A percentile compares a stretch with the other conserved stretches of the same genome.
Conservation (phyloP, 129 eudicot genomes). For the Escallonia herrerae region DNA sequence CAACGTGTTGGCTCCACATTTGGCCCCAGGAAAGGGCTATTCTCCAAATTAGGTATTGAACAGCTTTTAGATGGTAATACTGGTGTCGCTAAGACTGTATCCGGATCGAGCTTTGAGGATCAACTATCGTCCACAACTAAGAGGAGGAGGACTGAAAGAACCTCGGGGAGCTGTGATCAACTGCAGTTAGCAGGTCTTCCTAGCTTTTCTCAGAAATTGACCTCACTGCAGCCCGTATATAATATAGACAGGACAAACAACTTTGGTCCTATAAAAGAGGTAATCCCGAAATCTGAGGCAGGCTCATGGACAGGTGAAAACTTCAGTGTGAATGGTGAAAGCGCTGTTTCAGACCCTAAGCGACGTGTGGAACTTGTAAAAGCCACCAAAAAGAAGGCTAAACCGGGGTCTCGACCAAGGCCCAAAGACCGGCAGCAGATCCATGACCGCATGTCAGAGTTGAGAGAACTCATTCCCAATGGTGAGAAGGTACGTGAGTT, state of each 20-base stretch:
- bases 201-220: slow-evolving; percentile 18
- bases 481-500: slow-evolving; percentile 64
- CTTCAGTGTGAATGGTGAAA: slow-evolving; percentile 33
- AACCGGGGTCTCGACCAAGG: slow-evolving; percentile 78
- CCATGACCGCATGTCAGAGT: slow-evolving; percentile 75
- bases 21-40: slow-evolving; percentile 44
- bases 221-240: slow-evolving; percentile 21
- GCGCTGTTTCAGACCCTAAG: slow-evolving; percentile 36
- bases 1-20: slow-evolving; percentile 18
- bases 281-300: slow-evolving; percentile 23
- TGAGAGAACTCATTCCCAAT: slow-evolving; percentile 78
- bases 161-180: slow-evolving; percentile 10
- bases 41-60: slow-evolving; percentile 80
- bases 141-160: slow-evolving; percentile 47
- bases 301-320: slow-evolving; percentile 39
- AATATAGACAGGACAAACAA: slow-evolving; percentile 6
- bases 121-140: slow-evolving; percentile 40
- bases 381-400: slow-evolving; percentile 62
- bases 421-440: slow-evolving; percentile 94
- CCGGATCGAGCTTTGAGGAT: slow-evolving; percentile 50
- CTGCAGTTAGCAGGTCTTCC: not conserved
- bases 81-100: slow-evolving; percentile 29
- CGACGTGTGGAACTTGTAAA: slow-evolving; percentile 41
- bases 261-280: slow-evolving; percentile 28
- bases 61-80: slow-evolving; percentile 50